Base-by-base conservation (phyloP, 495 filamentous ascomycete genomes). In the Halenospora varia region DNA sequence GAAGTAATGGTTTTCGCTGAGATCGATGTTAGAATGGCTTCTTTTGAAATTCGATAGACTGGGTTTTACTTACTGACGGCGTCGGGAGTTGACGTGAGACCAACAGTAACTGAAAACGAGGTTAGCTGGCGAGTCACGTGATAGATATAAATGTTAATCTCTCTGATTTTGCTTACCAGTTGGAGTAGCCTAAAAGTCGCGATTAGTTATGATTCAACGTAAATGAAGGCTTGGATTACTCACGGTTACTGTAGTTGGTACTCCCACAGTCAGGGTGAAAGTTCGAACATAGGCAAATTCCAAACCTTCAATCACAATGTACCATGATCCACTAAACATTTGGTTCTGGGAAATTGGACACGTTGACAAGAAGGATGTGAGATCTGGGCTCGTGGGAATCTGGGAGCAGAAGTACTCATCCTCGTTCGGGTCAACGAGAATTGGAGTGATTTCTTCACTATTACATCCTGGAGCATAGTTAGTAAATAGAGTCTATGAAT, bases 351-450 rank as follows among this genome's bases (percentile, higher is more conserved):
- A 3, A 18, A 52, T 29, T 10, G 49, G 49, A 19, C 49, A 52
- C 17, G 49, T 39, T 13, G 49, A 52, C n/a, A 1, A 18, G 49
- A 52, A 52, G 8, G 25, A 52, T 10, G 55, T 51, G 11, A 55
- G 51, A 15, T 66, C 66, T 2, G 58, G 56, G 17, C 60, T 58
- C 0, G 62, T 62, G 4, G 65, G 54, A 19, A 71, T 64, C 2
- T 62, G 20, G 2, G 62, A 61, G 53, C 68, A 71, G 13, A 53
- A 41, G 40, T 67, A 68, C 13, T 62, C 62, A 44, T 59, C 50
- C 11, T 63, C 66, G 25, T 67, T 57, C 0, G 68, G 68, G 10
- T 60, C 66, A 19, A 71, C 60, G 3, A 71, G 64, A 46, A 69
- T 66, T 0, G 68, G 68, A 2, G 53, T 60, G 57, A 71, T 69